Evolutionary conservation across 192 early-diverging fungal genomes (phyloP).

Genomic region (Haplosporangium gracile): DNA sequence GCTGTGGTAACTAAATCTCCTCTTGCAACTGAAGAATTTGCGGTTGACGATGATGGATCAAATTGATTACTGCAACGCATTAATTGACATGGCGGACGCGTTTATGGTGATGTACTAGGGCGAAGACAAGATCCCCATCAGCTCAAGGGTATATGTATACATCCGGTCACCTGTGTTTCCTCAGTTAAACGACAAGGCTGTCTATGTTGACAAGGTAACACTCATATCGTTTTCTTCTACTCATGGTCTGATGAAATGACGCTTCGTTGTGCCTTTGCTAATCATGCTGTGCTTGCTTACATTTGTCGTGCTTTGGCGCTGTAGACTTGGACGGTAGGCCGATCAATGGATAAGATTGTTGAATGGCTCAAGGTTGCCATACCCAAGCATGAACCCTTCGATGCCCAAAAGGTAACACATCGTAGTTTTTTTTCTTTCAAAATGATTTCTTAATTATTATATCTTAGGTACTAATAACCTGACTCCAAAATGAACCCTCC

Average conservation of each 20-base stretch:
- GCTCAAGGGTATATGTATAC: slow-evolving; percentile 31
- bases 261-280: neutral
- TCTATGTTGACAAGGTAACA: slow-evolving; percentile 42
- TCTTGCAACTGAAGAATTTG: neutral
- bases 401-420: slow-evolving; percentile 31
- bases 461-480: neutral
- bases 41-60: neutral
- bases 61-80: neutral
- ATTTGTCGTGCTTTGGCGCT: neutral
- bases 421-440: too few species aligned
- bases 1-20: slow-evolving; percentile 21
- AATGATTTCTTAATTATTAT: neutral
- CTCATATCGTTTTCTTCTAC: neutral
- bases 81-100: neutral
- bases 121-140: slow-evolving; percentile 47
- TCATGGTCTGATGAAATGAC: neutral
- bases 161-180: slow-evolving; percentile 39
- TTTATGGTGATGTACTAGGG: neutral
- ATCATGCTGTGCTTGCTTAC: neutral
- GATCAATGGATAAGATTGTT: slow-evolving; percentile 37
- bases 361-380: slow-evolving; percentile 33
- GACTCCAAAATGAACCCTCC: neutral
- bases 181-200: slow-evolving; percentile 25
- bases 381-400: slow-evolving; percentile 41
- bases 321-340: slow-evolving; percentile 43